Conservation (phyloP, 2,329 filamentous ascomycete genomes). For the Pseudocercospora fijiensis region DNA sequence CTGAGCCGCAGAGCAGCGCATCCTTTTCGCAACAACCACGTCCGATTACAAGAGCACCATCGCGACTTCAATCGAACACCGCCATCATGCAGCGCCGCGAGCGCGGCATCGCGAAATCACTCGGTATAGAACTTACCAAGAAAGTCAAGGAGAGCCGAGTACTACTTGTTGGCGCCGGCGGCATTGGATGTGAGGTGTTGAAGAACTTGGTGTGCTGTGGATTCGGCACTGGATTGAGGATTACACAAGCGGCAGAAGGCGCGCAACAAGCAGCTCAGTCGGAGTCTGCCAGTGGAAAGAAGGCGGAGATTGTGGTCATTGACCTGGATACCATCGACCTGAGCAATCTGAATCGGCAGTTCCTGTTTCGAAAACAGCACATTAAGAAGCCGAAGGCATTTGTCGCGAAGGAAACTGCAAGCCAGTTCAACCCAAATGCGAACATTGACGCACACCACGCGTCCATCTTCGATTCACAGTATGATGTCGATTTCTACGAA, state of each 20-base stretch:
- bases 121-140: slow-evolving; percentile 62
- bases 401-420: slow-evolving; percentile 88
- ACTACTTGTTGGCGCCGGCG: slow-evolving; percentile 91
- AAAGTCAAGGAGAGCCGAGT: slow-evolving; percentile 46
- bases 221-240: slow-evolving; percentile 59
- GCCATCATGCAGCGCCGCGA: slow-evolving; percentile 46
- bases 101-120: slow-evolving; percentile 58
- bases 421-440: slow-evolving; percentile 83
- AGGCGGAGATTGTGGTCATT: slow-evolving; percentile 78
- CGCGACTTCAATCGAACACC: neutral
- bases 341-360: slow-evolving; percentile 96
- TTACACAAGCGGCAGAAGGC: slow-evolving; percentile 7
- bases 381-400: slow-evolving; percentile 96
- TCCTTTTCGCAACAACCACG: neutral
- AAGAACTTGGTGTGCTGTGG: slow-evolving; percentile 93
- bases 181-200: slow-evolving; percentile 94
- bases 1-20: neutral
- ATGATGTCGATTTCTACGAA: slow-evolving; percentile 85
- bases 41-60: neutral
- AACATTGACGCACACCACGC: slow-evolving; percentile 86
- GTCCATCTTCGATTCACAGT: slow-evolving; percentile 88
- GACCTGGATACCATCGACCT: slow-evolving; percentile 98
- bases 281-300: slow-evolving; percentile 14
- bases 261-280: slow-evolving; percentile 7
- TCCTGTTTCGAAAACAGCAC: slow-evolving; percentile 92